Conservation (phyloP, 805 yeast species). For the Lipomyces yamanashiensis region DNA sequence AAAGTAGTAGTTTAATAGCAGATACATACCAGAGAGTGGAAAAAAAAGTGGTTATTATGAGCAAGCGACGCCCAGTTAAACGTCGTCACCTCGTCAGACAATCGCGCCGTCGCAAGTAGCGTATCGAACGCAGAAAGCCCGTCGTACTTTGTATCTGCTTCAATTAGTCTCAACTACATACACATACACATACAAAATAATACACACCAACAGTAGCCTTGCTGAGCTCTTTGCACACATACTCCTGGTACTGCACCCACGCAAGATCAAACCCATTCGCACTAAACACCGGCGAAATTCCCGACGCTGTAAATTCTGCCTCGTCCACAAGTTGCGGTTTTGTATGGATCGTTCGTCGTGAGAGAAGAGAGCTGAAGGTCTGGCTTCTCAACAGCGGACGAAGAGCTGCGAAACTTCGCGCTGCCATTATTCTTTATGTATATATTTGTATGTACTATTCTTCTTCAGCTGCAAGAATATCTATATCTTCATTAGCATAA, state of each 20-base stretch:
- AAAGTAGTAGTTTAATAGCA: neutral
- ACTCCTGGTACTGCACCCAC: constrained; percentile 82
- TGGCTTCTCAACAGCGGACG: neutral
- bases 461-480: too few relatives aligned
- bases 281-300: constrained; percentile 69
- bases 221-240: constrained; percentile 46
- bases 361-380: neutral
- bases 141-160: constrained; percentile 31
- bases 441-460: neutral
- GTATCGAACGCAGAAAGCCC: constrained; percentile 35
- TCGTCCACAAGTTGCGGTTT: constrained; percentile 62
- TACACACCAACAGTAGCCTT: constrained; percentile 37
- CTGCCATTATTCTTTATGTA: too few relatives aligned
- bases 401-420: neutral
- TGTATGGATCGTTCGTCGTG: constrained; percentile 53
- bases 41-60: constrained; percentile 88
- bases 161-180: neutral
- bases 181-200: too few relatives aligned
- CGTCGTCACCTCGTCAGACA: constrained; percentile 65
- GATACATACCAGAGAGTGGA: constrained; percentile 43
- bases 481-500: too few relatives aligned
- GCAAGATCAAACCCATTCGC: constrained; percentile 69
- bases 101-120: constrained; percentile 61
- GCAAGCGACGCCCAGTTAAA: constrained; percentile 90
- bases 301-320: constrained; percentile 49